phyloP scores from a whole-genome alignment of 2,329 filamentous ascomycete genomes.

The Penicillium italicum region DNA sequence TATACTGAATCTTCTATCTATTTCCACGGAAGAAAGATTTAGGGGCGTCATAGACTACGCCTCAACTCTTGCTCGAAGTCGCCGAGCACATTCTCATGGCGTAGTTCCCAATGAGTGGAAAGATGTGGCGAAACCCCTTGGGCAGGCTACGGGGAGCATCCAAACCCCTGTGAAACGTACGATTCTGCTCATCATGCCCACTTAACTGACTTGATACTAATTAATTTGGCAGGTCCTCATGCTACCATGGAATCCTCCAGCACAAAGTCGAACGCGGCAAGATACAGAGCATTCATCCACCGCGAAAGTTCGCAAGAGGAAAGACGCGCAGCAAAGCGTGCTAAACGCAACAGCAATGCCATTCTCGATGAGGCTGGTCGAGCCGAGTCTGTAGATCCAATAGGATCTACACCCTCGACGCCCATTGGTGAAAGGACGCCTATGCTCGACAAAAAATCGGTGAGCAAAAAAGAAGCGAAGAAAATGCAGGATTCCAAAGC shows the following conservation, averaged over 20 bases:
- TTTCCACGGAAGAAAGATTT: slow-evolving; percentile 77
- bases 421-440: slow-evolving; percentile 51
- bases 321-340: slow-evolving; percentile 63
- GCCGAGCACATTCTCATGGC: slow-evolving; percentile 76
- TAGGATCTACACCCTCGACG: slow-evolving; percentile 58
- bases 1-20: slow-evolving; percentile 75
- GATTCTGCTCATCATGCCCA: slow-evolving; percentile 8
- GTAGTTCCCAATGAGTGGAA: slow-evolving; percentile 72
- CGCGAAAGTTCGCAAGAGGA: slow-evolving; percentile 71
- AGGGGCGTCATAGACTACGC: slow-evolving; percentile 75
- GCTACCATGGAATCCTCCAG: slow-evolving; percentile 41
- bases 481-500: slow-evolving; percentile 69
- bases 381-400: slow-evolving; percentile 56
- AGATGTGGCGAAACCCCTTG: slow-evolving; percentile 57
- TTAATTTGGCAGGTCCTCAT: slow-evolving; percentile 32
- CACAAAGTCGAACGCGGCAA: slow-evolving; percentile 44
- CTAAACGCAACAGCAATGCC: slow-evolving; percentile 57
- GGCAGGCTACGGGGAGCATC: slow-evolving; percentile 36
- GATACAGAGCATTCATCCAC: slow-evolving; percentile 60
- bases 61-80: slow-evolving; percentile 63
- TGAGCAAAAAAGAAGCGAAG: slow-evolving; percentile 85
- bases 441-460: slow-evolving; percentile 61
- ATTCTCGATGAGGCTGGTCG: slow-evolving; percentile 53
- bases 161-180: slow-evolving; percentile 42
- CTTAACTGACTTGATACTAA: slow-evolving; percentile 12